These are phyloP conservation scores for Cruciata laevipes DNA, from an alignment of 257 asterid species.

Conservation along the genomic window DNA sequence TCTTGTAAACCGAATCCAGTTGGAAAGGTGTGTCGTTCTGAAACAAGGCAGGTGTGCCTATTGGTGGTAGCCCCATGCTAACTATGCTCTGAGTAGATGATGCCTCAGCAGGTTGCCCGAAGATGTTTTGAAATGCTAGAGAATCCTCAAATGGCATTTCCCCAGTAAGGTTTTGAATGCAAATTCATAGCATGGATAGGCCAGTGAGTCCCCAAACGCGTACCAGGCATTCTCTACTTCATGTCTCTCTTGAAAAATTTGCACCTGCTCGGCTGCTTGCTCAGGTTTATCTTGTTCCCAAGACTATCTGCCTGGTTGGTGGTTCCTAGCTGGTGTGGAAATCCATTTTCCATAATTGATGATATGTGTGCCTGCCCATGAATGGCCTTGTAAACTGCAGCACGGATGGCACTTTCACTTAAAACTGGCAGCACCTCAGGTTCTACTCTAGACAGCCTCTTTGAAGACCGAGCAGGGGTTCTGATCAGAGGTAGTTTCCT, in stretches of 20 bases:
- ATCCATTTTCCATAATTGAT: not conserved
- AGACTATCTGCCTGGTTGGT: conserved; percentile 6
- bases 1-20: conserved; percentile 15
- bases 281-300: conserved; percentile 15
- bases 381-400: conserved; percentile 15
- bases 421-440: conserved; percentile 21
- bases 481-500: conserved; percentile 7
- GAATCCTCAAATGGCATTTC: conserved; percentile 31
- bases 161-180: conserved; percentile 43
- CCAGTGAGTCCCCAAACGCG: conserved; percentile 28
- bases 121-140: conserved; percentile 13
- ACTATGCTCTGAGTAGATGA: too few relatives aligned
- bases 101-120: conserved; percentile 18
- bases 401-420: conserved; percentile 22
- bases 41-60: conserved; percentile 18
- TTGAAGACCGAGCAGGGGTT: conserved; percentile 24
- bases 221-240: conserved; percentile 13
- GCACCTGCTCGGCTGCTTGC: conserved; percentile 10
- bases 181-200: conserved; percentile 42
- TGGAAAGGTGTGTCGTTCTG: conserved; percentile 27
- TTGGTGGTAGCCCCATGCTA: conserved; percentile 17
- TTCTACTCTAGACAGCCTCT: conserved; percentile 26
- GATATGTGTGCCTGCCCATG: not conserved
- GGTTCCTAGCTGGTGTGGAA: conserved; percentile 11
- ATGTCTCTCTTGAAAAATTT: too few relatives aligned